phyloP scores from a whole-genome alignment of 106 monocot species.

The Agapanthus africanus region DNA sequence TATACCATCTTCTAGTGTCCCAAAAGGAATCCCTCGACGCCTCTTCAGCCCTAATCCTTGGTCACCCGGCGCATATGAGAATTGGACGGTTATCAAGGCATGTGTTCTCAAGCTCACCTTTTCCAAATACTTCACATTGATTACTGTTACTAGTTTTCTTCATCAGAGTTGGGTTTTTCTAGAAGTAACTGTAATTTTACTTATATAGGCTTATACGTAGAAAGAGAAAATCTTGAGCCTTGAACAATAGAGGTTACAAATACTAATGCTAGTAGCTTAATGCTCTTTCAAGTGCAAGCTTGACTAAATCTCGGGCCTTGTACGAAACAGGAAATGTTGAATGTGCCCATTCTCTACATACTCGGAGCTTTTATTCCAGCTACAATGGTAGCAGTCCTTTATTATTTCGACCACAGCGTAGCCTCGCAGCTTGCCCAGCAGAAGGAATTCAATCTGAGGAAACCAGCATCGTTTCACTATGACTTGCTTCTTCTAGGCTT shows the following conservation, averaged over 20 bases:
- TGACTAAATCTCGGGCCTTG: neutral
- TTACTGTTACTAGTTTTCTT: neutral
- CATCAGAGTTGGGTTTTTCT: no score
- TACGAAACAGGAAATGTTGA: conserved; percentile 59
- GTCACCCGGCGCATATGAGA: conserved; percentile 63
- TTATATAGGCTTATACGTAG: no score
- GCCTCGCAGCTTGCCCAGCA: conserved; percentile 89
- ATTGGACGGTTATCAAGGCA: conserved; percentile 82
- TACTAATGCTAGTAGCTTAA: no score
- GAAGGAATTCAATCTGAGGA: conserved; percentile 81
- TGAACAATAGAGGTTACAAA: no score
- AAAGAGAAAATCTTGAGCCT: no score
- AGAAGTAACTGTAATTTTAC: no score
- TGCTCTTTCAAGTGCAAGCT: no score
- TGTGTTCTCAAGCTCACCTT: neutral
- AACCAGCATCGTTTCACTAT: conserved; percentile 81
- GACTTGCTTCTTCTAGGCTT: conserved; percentile 49
- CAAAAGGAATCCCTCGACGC: conserved; percentile 62
- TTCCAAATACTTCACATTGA: neutral
- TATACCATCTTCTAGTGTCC: conserved; percentile 40
- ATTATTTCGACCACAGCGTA: conserved; percentile 87
- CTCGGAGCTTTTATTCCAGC: conserved; percentile 85
- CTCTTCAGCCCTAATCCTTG: conserved; percentile 85
- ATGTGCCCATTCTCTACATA: conserved; percentile 72
- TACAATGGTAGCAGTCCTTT: conserved; percentile 84